Evolutionary conservation across 805 yeast genomes (phyloP).

Genomic region (Nakazawaea anatomiae): DNA sequence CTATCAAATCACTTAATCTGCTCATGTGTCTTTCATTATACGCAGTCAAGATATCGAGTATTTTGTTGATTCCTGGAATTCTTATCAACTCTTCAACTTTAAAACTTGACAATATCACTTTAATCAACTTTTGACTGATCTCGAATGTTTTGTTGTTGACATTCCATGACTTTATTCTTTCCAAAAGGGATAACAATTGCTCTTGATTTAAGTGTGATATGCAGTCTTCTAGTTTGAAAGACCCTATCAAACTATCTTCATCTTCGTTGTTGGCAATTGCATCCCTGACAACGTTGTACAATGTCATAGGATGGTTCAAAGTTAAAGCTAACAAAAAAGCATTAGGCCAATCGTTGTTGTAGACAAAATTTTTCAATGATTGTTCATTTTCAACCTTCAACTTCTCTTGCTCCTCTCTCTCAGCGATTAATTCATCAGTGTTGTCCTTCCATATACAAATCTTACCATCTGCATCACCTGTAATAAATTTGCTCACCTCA

Average conservation of each 20-base stretch:
- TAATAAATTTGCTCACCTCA: constrained; percentile 64
- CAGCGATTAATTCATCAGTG: constrained; percentile 62
- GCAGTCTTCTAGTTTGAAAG: constrained; percentile 55
- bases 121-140: constrained; percentile 72
- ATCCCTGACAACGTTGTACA: constrained; percentile 69
- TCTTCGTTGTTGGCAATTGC: constrained; percentile 49
- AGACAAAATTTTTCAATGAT: constrained; percentile 67
- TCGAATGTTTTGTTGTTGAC: constrained; percentile 77
- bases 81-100: constrained; percentile 51
- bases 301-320: constrained; percentile 83
- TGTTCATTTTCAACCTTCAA: constrained; percentile 81
- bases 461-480: constrained; percentile 95
- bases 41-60: constrained; percentile 75
- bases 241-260: constrained; percentile 45
- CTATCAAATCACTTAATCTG: constrained; percentile 73
- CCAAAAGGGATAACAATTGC: constrained; percentile 55
- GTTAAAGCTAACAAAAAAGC: constrained; percentile 85
- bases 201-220: constrained; percentile 52
- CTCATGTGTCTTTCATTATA: constrained; percentile 81
- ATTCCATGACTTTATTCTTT: constrained; percentile 91
- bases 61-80: constrained; percentile 59
- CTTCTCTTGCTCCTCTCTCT: constrained; percentile 49
- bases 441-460: constrained; percentile 86
- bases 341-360: constrained; percentile 73
- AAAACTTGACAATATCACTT: constrained; percentile 53